Evolutionary conservation across 176 grass and related monocot species (phyloP).

Genomic region (Miscanthus lutarioriparius): DNA sequence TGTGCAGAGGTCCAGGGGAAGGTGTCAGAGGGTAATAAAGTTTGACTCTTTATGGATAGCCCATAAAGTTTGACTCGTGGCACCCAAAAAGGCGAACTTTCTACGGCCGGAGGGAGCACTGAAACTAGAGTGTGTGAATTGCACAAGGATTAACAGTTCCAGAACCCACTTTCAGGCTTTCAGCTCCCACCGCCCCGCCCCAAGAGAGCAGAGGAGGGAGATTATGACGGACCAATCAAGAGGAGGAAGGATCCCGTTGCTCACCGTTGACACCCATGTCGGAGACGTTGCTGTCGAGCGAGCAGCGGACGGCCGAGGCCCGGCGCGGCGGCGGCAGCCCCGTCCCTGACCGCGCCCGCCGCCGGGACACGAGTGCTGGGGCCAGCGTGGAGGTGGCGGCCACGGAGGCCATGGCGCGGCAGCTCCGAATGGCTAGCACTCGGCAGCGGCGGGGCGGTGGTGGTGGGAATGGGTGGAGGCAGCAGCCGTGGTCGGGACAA

Average conservation of each 20-base stretch:
- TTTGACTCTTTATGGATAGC: too few species aligned
- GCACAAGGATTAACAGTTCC: not conserved
- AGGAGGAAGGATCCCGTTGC: not conserved
- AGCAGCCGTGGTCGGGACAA: not conserved
- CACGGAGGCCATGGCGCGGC: conserved; percentile 56
- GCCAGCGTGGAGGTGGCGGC: conserved; percentile 47
- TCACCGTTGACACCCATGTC: conserved; percentile 90
- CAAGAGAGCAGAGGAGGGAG: not conserved
- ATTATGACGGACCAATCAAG: not conserved
- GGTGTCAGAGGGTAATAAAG: too few species aligned
- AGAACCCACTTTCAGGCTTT: not conserved
- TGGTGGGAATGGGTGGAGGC: not conserved
- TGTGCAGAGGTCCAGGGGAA: too few species aligned
- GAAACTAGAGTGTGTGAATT: not conserved
- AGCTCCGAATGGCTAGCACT: not conserved
- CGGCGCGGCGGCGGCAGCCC: conserved; percentile 9
- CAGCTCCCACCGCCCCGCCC: not conserved
- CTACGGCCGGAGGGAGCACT: not conserved
- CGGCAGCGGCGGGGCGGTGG: not conserved
- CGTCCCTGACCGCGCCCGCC: not conserved
- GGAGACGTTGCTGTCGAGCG: conserved; percentile 85
- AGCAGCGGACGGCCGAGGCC: conserved; percentile 30
- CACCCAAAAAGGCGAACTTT: not conserved
- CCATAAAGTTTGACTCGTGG: not conserved
- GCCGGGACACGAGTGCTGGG: conserved; percentile 9